Evolutionary conservation across 2,329 filamentous ascomycete species (phyloP), one percentile per base, ranked within the genome.

Genomic region (Pyrenochaeta sp.): DNA sequence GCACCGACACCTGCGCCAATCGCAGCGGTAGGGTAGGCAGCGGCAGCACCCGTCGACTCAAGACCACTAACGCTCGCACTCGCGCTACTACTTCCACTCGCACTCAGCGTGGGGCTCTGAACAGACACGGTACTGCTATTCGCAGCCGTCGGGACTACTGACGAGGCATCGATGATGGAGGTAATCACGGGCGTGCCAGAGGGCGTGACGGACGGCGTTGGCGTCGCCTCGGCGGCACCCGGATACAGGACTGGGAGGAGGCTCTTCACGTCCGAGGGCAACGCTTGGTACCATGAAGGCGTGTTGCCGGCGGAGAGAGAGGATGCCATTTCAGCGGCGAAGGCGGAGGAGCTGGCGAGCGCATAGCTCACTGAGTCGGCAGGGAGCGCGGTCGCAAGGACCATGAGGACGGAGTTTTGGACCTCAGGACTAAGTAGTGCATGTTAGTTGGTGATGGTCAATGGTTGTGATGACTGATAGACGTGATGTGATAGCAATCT

Each of bases 351-450:
- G 69, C 80, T 80, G 59, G 79, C 80, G 50, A 79, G 61, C 36
- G 78, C 80, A 56, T 78, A 71, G 15, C 70, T 67, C 56, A 79
- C 62, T 48, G 78, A 67, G 5, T 80, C 78, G 28, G 74, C 61
- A 19, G 81, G 81, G 49, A 83, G 74, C 43, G 79, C 81, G 22
- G 79, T 81, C 61, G 76, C 69, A 52, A 83, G 78, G 54, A 80
- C 78, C 50, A 72, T 62, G 66, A 79, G 66, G 65, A 81, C 74
- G 45, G 79, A 81, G 47, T 69, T 54, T 30, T 76, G 77, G 54
- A 70, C 58, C 19, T 62, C 56, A 51, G 64, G 58, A 36, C 68
- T 71, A 46, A 45, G 51, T 28, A 42, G 37, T 10, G 22, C 43
- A 45, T 52, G 58, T 69, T 62, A 65, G 34, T 28, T 24, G 43